Conservation (phyloP, 306 rosid genomes). For the Vigna hirtella region DNA sequence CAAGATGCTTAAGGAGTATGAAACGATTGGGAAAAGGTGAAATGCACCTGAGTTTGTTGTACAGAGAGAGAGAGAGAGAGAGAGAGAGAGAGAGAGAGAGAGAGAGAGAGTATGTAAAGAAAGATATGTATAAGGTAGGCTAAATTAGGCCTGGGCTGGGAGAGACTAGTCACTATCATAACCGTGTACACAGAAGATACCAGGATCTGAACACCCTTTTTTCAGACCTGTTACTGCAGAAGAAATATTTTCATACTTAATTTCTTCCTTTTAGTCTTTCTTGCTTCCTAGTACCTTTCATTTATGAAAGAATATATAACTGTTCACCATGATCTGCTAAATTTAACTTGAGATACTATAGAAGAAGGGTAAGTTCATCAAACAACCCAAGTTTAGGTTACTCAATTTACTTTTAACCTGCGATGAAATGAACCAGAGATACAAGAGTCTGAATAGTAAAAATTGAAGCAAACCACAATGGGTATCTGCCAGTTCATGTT, state of each 20-base stretch:
- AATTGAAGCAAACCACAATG: background rate
- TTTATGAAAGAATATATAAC: background rate
- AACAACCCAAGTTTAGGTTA: background rate
- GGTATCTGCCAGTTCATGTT: conserved; percentile 28
- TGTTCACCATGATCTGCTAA: background rate
- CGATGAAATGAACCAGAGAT: background rate
- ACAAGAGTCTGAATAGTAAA: background rate
- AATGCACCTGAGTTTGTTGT: background rate
- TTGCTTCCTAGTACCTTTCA: background rate
- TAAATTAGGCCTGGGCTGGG: background rate
- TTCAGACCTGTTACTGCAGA: background rate
- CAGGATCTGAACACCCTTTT: background rate
- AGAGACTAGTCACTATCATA: background rate
- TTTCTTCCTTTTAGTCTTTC: background rate
- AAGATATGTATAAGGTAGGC: background rate
- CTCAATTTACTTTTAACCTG: background rate
- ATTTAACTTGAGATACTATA: background rate
- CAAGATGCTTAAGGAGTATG: background rate
- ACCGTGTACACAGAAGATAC: background rate
- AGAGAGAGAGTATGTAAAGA: background rate
- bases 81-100: no score
- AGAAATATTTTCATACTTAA: background rate
- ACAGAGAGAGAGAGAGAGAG: background rate
- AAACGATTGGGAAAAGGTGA: background rate
- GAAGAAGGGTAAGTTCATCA: background rate